Conservation (phyloP, 176 grass and related monocot species). For the Oryza rufipogon region DNA sequence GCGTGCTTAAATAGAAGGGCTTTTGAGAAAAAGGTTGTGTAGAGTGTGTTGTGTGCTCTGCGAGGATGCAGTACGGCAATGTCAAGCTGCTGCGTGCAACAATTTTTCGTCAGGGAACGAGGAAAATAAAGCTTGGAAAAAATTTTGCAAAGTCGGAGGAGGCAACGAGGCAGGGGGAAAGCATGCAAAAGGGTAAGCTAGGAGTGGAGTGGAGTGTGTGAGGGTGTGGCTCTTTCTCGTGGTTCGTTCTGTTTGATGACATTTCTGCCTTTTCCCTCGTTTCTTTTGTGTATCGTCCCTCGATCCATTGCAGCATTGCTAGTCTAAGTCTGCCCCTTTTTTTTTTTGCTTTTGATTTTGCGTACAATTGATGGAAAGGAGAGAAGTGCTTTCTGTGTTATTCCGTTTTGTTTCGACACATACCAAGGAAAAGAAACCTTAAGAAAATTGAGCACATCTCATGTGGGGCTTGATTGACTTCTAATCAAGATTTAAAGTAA, state of each 20-base stretch:
- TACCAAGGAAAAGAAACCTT: neutral
- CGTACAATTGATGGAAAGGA: neutral
- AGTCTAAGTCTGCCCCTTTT: neutral
- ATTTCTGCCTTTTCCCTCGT: neutral
- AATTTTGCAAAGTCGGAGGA: slow-evolving; percentile 57
- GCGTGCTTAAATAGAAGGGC: slow-evolving; percentile 59
- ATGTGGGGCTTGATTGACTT: neutral
- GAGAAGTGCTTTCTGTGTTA: neutral
- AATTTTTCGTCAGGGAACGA: slow-evolving; percentile 43
- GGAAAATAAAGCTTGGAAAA: slow-evolving; percentile 43
- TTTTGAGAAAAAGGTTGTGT: slow-evolving; percentile 49
- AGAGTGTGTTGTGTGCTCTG: slow-evolving; percentile 1
- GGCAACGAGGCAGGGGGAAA: slow-evolving; percentile 40
- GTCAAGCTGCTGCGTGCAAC: slow-evolving; percentile 42
- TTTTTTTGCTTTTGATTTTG: neutral
- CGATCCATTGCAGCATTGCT: neutral
- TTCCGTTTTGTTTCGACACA: neutral
- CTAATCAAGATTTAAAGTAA: neutral
- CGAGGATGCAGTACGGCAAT: slow-evolving; percentile 49
- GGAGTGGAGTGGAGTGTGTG: neutral
- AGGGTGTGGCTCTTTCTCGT: slow-evolving; percentile 55
- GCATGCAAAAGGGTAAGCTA: slow-evolving; percentile 24
- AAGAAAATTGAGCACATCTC: neutral
- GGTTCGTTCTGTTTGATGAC: slow-evolving; percentile 49
- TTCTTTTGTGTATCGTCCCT: neutral